phyloP scores from a whole-genome alignment of 2,329 filamentous ascomycete species.

The Penicillium sp. region DNA sequence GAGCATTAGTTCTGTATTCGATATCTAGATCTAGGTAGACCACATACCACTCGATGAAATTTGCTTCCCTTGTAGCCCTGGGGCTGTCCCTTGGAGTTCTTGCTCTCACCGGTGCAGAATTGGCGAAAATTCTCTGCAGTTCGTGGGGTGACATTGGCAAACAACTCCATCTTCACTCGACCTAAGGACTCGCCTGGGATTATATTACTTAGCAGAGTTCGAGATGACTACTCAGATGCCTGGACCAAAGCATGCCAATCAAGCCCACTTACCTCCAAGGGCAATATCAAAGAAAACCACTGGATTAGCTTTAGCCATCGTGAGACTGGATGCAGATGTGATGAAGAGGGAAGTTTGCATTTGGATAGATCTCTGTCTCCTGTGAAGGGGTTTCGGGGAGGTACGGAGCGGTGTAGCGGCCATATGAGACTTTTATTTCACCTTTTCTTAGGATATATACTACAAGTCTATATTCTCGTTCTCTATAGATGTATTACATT shows the following conservation, averaged over 20 bases:
- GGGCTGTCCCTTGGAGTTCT: constrained; percentile 70
- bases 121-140: constrained; percentile 97
- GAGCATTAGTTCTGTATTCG: neutral
- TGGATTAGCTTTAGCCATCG: constrained; percentile 33
- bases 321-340: neutral
- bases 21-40: constrained; percentile 18
- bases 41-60: constrained; percentile 83
- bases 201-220: neutral
- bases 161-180: constrained; percentile 86
- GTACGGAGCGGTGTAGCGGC: neutral
- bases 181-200: constrained; percentile 78
- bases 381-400: neutral
- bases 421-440: neutral
- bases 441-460: too few relatives aligned
- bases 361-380: neutral
- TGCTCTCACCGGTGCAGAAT: constrained; percentile 92
- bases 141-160: constrained; percentile 75
- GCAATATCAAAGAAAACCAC: constrained; percentile 52
- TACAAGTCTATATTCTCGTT: neutral
- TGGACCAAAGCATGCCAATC: neutral
- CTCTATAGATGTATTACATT: too few relatives aligned
- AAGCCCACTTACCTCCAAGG: constrained; percentile 43
- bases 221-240: neutral
- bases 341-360: neutral
- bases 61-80: constrained; percentile 94